Percentiles rank a stretch among this genome's conserved stretches.
Evolutionary conservation across 2,329 filamentous ascomycete genomes (phyloP).

Genomic region (Penicillium digitatum): DNA sequence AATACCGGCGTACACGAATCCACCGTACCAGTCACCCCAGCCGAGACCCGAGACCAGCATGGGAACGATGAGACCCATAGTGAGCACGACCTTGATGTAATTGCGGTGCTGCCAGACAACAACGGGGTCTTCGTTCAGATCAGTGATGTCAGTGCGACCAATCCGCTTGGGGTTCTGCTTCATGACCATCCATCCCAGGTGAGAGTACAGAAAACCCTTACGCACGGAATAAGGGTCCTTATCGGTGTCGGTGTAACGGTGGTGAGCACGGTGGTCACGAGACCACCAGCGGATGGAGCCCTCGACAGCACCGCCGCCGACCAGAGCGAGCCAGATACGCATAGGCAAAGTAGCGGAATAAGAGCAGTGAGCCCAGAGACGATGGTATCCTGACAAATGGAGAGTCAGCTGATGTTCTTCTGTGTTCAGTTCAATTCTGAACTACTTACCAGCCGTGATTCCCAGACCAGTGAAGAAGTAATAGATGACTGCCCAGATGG

Average conservation of each 20-base stretch:
- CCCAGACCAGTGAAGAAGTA: constrained; percentile 81
- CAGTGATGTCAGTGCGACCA: constrained; percentile 81
- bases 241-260: constrained; percentile 87
- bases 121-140: constrained; percentile 79
- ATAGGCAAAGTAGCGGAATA: constrained; percentile 74
- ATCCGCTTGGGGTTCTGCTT: constrained; percentile 90
- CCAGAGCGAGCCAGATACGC: constrained; percentile 75
- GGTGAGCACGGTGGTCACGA: constrained; percentile 79
- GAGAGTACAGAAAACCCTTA: constrained; percentile 80
- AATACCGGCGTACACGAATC: constrained; percentile 80
- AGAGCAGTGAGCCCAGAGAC: constrained; percentile 80
- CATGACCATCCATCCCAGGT: constrained; percentile 88
- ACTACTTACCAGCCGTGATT: constrained; percentile 65
- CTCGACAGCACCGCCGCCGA: constrained; percentile 78
- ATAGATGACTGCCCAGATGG: constrained; percentile 69
- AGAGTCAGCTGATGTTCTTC: constrained; percentile 1
- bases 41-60: constrained; percentile 69
- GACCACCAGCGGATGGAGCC: constrained; percentile 89
- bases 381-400: constrained; percentile 62
- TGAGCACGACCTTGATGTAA: constrained; percentile 74
- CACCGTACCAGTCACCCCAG: constrained; percentile 78
- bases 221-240: constrained; percentile 89
- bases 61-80: constrained; percentile 74
- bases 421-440: background rate
- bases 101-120: constrained; percentile 85